A percentile compares a stretch with the other conserved stretches of the same genome.
Evolutionary conservation across 2,329 filamentous ascomycete genomes (phyloP).

Genomic region (Aspergillus quadricinctus): DNA sequence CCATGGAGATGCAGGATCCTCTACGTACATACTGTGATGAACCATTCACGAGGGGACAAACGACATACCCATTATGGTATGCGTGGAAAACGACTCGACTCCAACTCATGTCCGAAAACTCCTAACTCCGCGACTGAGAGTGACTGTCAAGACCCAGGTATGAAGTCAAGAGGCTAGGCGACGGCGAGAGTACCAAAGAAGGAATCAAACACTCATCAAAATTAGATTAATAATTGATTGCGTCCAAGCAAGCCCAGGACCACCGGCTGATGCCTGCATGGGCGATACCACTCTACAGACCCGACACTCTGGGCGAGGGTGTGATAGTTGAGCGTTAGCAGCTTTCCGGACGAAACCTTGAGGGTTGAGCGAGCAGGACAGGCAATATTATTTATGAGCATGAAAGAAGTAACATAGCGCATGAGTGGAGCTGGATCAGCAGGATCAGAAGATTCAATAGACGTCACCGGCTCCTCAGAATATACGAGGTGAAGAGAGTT

Average conservation of each 20-base stretch:
- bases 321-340: constrained; percentile 24
- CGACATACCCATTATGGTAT: not conserved
- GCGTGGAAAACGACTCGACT: not conserved
- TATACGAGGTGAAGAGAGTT: not conserved
- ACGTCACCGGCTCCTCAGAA: not conserved
- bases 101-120: not conserved
- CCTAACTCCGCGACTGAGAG: not conserved
- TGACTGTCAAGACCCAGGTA: not conserved
- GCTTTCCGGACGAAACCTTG: not conserved
- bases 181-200: not conserved
- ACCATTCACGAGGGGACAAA: not conserved
- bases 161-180: not conserved
- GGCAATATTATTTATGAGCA: not conserved
- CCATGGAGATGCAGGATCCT: not conserved
- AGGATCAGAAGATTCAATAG: not conserved
- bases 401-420: not conserved
- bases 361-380: not conserved
- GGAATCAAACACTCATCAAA: not conserved
- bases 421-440: not conserved
- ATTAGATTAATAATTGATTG: not conserved
- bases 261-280: constrained; percentile 13
- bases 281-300: constrained; percentile 16
- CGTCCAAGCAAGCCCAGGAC: not conserved
- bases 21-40: not conserved
- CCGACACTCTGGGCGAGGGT: constrained; percentile 23